These are phyloP conservation scores for Papiliotrema flavescens DNA, from an alignment of 1,284 basidiomycete genomes.

Conservation along the genomic window DNA sequence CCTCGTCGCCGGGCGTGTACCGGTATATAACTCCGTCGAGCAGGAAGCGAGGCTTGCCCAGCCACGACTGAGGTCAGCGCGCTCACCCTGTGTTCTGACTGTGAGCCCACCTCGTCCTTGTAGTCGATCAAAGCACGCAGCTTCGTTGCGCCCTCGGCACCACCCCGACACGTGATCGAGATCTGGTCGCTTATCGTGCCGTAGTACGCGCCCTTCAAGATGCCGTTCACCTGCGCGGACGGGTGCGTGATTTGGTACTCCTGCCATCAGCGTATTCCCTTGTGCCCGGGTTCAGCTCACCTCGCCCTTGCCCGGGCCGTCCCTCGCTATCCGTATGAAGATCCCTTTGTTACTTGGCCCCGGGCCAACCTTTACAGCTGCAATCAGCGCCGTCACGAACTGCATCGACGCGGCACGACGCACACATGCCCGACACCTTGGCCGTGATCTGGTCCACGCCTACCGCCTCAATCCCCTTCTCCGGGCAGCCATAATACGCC, in stretches of 20 bases:
- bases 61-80: slow-evolving; percentile 66
- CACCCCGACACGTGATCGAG: slow-evolving; percentile 75
- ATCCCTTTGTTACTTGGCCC: slow-evolving; percentile 84
- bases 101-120: slow-evolving; percentile 77
- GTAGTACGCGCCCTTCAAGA: slow-evolving; percentile 72
- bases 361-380: slow-evolving; percentile 71
- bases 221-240: slow-evolving; percentile 82
- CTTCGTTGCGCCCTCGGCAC: slow-evolving; percentile 56
- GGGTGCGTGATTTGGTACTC: slow-evolving; percentile 87
- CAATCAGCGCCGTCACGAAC: neutral
- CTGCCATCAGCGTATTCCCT: slow-evolving; percentile 15
- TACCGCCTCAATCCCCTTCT: slow-evolving; percentile 64
- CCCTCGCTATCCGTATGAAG: slow-evolving; percentile 68
- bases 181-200: slow-evolving; percentile 65
- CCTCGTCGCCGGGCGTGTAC: slow-evolving; percentile 58
- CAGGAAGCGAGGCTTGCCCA: slow-evolving; percentile 80
- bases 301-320: slow-evolving; percentile 73
- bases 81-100: neutral
- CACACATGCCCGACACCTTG: slow-evolving; percentile 74
- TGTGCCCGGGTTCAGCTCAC: slow-evolving; percentile 20
- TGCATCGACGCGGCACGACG: slow-evolving; percentile 12
- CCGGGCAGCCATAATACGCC: slow-evolving; percentile 74
- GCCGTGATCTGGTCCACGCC: slow-evolving; percentile 89
- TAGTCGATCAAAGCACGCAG: slow-evolving; percentile 85
- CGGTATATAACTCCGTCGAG: slow-evolving; percentile 87